Evolutionary conservation across 2,329 filamentous ascomycete genomes (phyloP).

Genomic region (Teratosphaeria gauchensis): DNA sequence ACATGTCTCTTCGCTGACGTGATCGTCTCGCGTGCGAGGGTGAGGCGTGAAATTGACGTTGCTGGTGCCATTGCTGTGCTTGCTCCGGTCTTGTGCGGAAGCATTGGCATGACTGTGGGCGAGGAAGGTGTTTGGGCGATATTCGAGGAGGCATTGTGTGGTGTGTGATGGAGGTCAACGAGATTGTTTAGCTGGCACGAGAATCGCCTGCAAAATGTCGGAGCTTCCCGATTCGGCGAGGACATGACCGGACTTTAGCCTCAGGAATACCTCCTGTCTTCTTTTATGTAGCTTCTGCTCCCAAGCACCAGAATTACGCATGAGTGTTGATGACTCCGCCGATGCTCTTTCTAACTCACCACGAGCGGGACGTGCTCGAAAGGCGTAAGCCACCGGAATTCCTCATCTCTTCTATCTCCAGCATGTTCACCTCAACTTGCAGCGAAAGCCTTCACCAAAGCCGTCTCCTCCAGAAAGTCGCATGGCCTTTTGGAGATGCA

Average conservation of each 20-base stretch:
- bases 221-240: background rate
- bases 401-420: too few species aligned
- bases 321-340: too few species aligned
- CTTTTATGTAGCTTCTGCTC: too few species aligned
- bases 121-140: conserved; percentile 13
- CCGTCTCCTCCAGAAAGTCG: too few species aligned
- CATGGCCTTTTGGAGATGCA: too few species aligned
- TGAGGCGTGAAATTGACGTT: conserved; percentile 12
- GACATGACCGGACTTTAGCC: background rate
- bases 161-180: background rate
- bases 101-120: conserved; percentile 16
- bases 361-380: too few species aligned
- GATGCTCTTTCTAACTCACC: too few species aligned
- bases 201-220: background rate
- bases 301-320: too few species aligned
- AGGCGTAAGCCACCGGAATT: too few species aligned
- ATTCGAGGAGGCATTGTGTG: conserved; percentile 22
- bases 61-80: background rate
- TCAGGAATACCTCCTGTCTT: too few species aligned
- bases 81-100: conserved; percentile 15
- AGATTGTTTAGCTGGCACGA: background rate
- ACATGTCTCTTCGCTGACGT: conserved; percentile 41
- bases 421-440: too few species aligned
- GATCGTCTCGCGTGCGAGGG: conserved; percentile 33
- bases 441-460: too few species aligned